Conservation (phyloP, 208 protist genomes). For the Porcisia hertigi region DNA sequence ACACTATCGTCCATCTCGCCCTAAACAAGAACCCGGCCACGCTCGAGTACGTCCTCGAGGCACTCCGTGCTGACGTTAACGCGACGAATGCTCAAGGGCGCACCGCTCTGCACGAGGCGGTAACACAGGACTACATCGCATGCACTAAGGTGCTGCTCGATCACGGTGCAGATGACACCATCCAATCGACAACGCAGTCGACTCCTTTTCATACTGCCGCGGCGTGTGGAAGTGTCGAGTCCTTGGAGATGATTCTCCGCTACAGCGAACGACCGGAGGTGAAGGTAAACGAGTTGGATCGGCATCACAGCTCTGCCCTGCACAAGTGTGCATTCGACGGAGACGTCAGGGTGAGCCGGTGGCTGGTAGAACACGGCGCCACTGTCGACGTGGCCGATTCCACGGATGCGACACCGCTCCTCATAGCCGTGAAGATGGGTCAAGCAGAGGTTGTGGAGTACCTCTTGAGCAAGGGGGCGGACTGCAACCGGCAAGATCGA, state of each 20-base stretch:
- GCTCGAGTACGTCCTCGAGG: slow-evolving; percentile 68
- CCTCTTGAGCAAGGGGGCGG: slow-evolving; percentile 66
- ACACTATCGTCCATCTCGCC: slow-evolving; percentile 84
- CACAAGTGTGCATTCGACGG: slow-evolving; percentile 92
- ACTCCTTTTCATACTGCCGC: slow-evolving; percentile 91
- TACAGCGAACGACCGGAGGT: slow-evolving; percentile 57
- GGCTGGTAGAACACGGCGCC: slow-evolving; percentile 89
- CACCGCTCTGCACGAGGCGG: slow-evolving; percentile 88
- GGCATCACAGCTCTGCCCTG: slow-evolving; percentile 79
- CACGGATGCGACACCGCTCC: slow-evolving; percentile 74
- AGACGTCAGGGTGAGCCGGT: slow-evolving; percentile 84
- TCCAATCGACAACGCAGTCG: slow-evolving; percentile 83
- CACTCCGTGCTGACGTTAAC: slow-evolving; percentile 76
- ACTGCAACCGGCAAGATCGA: slow-evolving; percentile 70
- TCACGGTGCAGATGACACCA: slow-evolving; percentile 78
- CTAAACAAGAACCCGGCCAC: slow-evolving; percentile 69
- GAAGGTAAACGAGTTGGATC: slow-evolving; percentile 88
- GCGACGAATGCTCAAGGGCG: slow-evolving; percentile 80
- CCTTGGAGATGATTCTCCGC: slow-evolving; percentile 83
- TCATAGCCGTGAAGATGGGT: slow-evolving; percentile 92
- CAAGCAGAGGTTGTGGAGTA: slow-evolving; percentile 76
- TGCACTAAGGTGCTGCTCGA: slow-evolving; percentile 84
- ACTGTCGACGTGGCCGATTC: slow-evolving; percentile 74
- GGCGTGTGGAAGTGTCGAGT: slow-evolving; percentile 87
- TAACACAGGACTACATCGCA: slow-evolving; percentile 81